Evolutionary conservation across 2,329 filamentous ascomycete genomes (phyloP).

Genomic region (Pseudogymnoascus sp.): DNA sequence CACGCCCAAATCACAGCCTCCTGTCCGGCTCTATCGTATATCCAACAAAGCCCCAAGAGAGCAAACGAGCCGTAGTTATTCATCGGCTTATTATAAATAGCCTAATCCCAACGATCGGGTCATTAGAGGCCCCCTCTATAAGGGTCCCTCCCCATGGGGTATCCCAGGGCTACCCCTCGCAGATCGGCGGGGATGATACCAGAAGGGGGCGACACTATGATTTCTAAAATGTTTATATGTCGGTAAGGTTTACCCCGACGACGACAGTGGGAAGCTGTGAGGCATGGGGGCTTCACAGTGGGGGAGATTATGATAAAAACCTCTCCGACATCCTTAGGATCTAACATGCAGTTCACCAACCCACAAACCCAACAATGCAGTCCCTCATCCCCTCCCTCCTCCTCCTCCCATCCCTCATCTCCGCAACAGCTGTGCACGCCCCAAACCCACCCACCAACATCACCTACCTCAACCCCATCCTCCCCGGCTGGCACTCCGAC

Average conservation of each 20-base stretch:
- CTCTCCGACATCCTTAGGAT: not conserved
- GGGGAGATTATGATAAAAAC: not conserved
- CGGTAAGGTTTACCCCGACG: not conserved
- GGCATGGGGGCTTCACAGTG: not conserved
- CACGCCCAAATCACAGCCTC: no score
- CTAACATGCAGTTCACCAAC: no score
- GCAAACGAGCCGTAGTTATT: no score
- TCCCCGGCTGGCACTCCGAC: conserved; percentile 37
- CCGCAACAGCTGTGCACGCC: not conserved
- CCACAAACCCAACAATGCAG: not conserved
- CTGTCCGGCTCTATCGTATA: no score
- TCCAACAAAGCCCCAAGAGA: no score
- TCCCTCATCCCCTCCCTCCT: not conserved
- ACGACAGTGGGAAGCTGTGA: not conserved
- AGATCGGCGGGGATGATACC: not conserved
- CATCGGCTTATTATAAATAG: no score
- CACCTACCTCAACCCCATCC: conserved; percentile 31
- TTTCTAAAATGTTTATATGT: not conserved
- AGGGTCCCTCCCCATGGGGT: not conserved
- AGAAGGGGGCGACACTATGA: not conserved
- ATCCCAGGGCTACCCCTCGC: not conserved
- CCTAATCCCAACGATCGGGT: no score
- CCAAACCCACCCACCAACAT: not conserved
- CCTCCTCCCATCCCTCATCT: not conserved
- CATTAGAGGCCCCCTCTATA: not conserved